Percentiles rank a stretch among this genome's conserved stretches.
Evolutionary conservation across 2,329 filamentous ascomycete species (phyloP).

Genomic region (Metarhizium brunneum): DNA sequence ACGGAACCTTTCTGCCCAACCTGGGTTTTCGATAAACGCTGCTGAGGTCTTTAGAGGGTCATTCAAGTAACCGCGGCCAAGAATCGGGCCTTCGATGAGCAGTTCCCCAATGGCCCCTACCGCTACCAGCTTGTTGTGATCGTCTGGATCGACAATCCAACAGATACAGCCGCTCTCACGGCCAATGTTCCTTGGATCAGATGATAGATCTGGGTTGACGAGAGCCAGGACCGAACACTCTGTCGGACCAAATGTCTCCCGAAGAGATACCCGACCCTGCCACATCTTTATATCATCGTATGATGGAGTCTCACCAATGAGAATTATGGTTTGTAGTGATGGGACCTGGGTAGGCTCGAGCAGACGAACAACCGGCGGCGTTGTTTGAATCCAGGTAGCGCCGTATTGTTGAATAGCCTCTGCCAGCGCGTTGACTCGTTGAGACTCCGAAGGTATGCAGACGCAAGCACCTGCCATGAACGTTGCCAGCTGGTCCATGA

Average conservation of each 20-base stretch:
- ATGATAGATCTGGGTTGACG: not conserved
- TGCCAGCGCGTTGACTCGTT: not conserved
- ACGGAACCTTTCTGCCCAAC: not conserved
- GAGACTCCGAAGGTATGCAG: not conserved
- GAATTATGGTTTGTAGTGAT: not conserved
- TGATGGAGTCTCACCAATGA: not conserved
- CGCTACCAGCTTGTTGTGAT: conserved; percentile 11
- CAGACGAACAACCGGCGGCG: not conserved
- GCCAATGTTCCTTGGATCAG: conserved; percentile 19
- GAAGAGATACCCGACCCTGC: not conserved
- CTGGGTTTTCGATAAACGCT: not conserved
- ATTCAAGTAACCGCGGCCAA: not conserved
- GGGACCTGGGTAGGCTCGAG: not conserved
- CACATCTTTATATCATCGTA: conserved; percentile 3
- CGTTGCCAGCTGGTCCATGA: not conserved
- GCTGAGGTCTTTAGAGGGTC: no score
- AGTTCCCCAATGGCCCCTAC: not conserved
- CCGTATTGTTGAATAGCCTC: not conserved
- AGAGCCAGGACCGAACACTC: conserved; percentile 6
- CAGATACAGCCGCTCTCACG: no score
- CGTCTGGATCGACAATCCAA: conserved; percentile 8
- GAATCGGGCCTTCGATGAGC: not conserved
- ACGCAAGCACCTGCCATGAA: not conserved
- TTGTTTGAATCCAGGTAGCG: not conserved
- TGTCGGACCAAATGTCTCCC: conserved; percentile 6